Evolutionary conservation across 345 rosid species (phyloP), one percentile per base, ranked within the genome.

Genomic region (Noccaea caerulescens): DNA sequence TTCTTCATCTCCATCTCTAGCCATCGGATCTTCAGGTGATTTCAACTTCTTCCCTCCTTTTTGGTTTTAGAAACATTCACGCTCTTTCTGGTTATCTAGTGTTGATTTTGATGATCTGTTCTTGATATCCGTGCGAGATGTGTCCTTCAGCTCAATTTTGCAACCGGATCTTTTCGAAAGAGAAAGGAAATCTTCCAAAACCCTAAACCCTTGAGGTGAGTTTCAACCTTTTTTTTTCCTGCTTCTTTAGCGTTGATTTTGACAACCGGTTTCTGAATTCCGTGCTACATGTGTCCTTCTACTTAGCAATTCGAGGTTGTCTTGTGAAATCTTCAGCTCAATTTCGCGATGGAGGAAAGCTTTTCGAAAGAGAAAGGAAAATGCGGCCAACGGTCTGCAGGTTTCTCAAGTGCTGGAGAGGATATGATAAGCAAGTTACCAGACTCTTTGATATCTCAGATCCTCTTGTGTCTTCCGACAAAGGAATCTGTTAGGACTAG

Each of bases 391-490:
- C 1, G 43, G n/a, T 2, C 5, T 57, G 30, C 43, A 8, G 41
- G 10, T 37, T 37, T 8, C 41, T 37, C 41, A 3, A 39, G 43
- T 39, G 43, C 13, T 5, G 10, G 36, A 39, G 34, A 32, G n/a
- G 66, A 43, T 61, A 7, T n/a, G 66, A 61, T 43, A 25, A 18
- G 69, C 20, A 64, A 46, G 0, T 64, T 64, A 64, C 69, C 45
- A 0, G 57, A 64, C 11, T 8, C 57, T 49, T 64, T 64, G 45
- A 33, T 64, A 49, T 47, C 34, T 49, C 16, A 66, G 44, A 66
- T 66, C 3, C 61, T 66, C 2, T 41, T 4, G 16, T 9, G 4
- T 27, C 60, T 53, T 27, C 50, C 61, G 7, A 53, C 61, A 42
- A 54, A 67, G 7, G 32, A 25, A 6, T 61, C 7, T 54, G 62